phyloP scores from a whole-genome alignment of 768 basidiomycete species.

The Suillus cothurnatus region DNA sequence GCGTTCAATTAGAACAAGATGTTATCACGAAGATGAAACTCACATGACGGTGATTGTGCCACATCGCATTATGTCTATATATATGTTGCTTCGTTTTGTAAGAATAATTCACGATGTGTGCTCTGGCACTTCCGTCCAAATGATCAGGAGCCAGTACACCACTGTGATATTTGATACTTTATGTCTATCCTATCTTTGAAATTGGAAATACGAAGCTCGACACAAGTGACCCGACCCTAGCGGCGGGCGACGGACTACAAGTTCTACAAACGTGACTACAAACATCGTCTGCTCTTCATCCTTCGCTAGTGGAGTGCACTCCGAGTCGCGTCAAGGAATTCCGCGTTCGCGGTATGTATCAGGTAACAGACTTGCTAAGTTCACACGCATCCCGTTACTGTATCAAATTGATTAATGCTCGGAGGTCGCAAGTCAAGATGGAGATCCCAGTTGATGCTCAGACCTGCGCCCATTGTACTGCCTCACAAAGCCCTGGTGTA shows the following conservation, averaged over 20 bases:
- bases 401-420: background rate
- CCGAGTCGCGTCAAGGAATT: background rate
- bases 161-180: no score
- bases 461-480: constrained; percentile 6
- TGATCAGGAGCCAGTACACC: no score
- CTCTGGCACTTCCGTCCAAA: no score
- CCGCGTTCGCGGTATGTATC: background rate
- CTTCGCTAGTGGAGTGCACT: background rate
- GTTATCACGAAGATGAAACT: no score
- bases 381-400: no score
- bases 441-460: background rate
- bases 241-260: background rate
- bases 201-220: no score
- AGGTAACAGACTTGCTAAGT: background rate
- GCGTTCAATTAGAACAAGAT: no score
- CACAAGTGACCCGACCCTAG: constrained; percentile 3
- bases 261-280: background rate
- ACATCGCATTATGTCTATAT: no score
- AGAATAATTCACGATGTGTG: no score
- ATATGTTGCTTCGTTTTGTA: no score
- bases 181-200: no score
- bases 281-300: background rate
- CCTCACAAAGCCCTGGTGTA: constrained; percentile 21
- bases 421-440: constrained; percentile 22
- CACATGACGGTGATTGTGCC: no score